Evolutionary conservation across 2,329 filamentous ascomycete genomes (phyloP).

Genomic region (Zymoseptoria pseudotritici): DNA sequence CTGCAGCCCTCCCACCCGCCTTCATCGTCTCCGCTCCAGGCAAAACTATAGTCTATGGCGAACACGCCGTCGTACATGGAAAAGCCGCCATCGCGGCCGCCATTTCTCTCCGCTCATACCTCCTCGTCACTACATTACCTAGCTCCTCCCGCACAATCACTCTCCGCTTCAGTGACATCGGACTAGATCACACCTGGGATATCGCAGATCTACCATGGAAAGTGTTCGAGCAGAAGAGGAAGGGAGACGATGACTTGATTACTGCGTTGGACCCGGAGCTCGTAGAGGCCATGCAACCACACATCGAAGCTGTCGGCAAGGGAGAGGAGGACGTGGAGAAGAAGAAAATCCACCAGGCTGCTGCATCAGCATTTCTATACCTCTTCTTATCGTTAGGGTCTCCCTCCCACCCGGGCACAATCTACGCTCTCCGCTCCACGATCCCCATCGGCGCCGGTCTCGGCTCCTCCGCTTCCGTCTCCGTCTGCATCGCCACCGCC

Average conservation of each 20-base stretch:
- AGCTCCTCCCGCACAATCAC: constrained; percentile 86
- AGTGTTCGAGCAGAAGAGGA: constrained; percentile 80
- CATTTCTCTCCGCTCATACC: constrained; percentile 90
- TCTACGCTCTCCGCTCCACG: constrained; percentile 87
- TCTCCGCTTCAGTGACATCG: constrained; percentile 84
- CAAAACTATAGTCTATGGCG: constrained; percentile 96
- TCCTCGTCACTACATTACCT: constrained; percentile 87
- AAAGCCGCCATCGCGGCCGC: constrained; percentile 94
- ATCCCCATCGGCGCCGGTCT: constrained; percentile 88
- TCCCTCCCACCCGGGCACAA: constrained; percentile 67
- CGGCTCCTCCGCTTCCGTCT: constrained; percentile 89
- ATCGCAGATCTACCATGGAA: constrained; percentile 88
- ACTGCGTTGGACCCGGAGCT: constrained; percentile 79
- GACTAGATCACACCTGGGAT: constrained; percentile 84
- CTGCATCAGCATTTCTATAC: constrained; percentile 83
- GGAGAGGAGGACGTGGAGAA: constrained; percentile 54
- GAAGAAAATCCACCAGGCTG: constrained; percentile 76
- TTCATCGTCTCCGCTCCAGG: constrained; percentile 98
- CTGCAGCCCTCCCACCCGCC: constrained; percentile 63
- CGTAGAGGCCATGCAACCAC: constrained; percentile 70
- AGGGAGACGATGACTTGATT: constrained; percentile 79
- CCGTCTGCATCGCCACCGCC: constrained; percentile 78
- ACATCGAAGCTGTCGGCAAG: constrained; percentile 64
- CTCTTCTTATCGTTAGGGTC: constrained; percentile 82
- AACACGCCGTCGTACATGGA: constrained; percentile 95